Evolutionary conservation across 345 rosid genomes (phyloP).

Genomic region (Noccaea caerulescens): DNA sequence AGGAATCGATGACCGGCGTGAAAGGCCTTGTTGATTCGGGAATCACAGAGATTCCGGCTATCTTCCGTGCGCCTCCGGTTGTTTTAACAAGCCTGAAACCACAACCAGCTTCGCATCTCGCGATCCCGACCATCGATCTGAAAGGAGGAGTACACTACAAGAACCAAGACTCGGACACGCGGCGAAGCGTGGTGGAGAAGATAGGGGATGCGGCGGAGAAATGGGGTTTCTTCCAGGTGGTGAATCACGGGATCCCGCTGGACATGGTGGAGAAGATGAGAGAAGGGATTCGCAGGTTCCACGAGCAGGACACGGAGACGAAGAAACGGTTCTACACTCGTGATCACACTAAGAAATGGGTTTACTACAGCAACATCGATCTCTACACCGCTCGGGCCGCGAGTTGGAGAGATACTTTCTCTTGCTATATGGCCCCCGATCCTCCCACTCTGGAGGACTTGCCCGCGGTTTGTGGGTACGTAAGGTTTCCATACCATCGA

Average conservation of each 20-base stretch:
- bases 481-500: too few species aligned
- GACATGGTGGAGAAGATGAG: slow-evolving; percentile 5
- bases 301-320: slow-evolving; percentile 3
- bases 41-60: slow-evolving; percentile 36
- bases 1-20: slow-evolving; percentile 41
- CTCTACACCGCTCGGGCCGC: slow-evolving; percentile 33
- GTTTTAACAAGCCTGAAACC: background rate
- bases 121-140: slow-evolving; percentile 47
- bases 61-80: slow-evolving; percentile 19
- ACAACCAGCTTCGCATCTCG: background rate
- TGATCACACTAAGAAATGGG: background rate
- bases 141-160: background rate
- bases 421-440: slow-evolving; percentile 41
- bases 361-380: slow-evolving; percentile 44
- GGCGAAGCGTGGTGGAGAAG: slow-evolving; percentile 25
- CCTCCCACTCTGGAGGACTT: slow-evolving; percentile 41
- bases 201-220: slow-evolving; percentile 23
- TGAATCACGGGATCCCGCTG: slow-evolving; percentile 47
- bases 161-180: background rate
- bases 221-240: slow-evolving; percentile 49
- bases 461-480: slow-evolving; percentile 31
- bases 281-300: slow-evolving; percentile 9
- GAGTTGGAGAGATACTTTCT: slow-evolving; percentile 45
- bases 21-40: slow-evolving; percentile 44
- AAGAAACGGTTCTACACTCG: slow-evolving; percentile 23